These are phyloP conservation scores for Lodderomyces metapsilosis DNA, from an alignment of 1,139 yeast species.

Conservation along the genomic window DNA sequence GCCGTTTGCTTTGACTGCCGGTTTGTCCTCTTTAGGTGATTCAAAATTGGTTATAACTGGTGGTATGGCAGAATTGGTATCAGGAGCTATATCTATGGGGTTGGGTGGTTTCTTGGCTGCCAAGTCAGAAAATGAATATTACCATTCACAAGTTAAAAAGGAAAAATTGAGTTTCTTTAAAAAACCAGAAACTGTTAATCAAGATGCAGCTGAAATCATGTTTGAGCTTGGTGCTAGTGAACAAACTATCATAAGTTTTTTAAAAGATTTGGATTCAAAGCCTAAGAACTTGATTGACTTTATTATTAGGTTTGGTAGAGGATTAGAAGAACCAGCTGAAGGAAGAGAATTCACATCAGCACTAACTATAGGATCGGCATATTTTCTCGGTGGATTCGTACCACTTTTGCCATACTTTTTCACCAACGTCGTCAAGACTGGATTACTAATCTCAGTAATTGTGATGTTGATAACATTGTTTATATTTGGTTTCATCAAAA, in stretches of 20 bases:
- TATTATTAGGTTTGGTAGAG: slow-evolving; percentile 69
- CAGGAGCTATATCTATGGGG: slow-evolving; percentile 86
- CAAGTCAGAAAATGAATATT: slow-evolving; percentile 72
- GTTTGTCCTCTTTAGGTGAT: slow-evolving; percentile 74
- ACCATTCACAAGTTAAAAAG: slow-evolving; percentile 64
- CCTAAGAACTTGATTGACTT: slow-evolving; percentile 72
- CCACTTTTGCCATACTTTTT: slow-evolving; percentile 81
- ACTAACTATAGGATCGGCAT: slow-evolving; percentile 69
- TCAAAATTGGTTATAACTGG: slow-evolving; percentile 76
- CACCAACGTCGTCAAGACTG: slow-evolving; percentile 67
- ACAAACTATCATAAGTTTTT: slow-evolving; percentile 61
- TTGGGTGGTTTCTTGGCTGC: slow-evolving; percentile 83
- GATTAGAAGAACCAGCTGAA: slow-evolving; percentile 78
- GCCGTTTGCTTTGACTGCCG: slow-evolving; percentile 83
- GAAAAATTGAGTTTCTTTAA: slow-evolving; percentile 70
- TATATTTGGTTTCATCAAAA: slow-evolving; percentile 82
- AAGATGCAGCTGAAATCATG: slow-evolving; percentile 72
- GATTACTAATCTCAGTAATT: slow-evolving; percentile 70
- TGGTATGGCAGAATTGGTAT: slow-evolving; percentile 80
- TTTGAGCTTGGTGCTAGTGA: slow-evolving; percentile 69
- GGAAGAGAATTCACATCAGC: slow-evolving; percentile 77
- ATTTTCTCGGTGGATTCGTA: slow-evolving; percentile 79
- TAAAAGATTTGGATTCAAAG: slow-evolving; percentile 65
- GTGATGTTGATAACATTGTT: slow-evolving; percentile 87
- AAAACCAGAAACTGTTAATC: slow-evolving; percentile 57